Evolutionary conservation across 2,329 filamentous ascomycete species (phyloP).

Genomic region (Bipolaris oryzae): DNA sequence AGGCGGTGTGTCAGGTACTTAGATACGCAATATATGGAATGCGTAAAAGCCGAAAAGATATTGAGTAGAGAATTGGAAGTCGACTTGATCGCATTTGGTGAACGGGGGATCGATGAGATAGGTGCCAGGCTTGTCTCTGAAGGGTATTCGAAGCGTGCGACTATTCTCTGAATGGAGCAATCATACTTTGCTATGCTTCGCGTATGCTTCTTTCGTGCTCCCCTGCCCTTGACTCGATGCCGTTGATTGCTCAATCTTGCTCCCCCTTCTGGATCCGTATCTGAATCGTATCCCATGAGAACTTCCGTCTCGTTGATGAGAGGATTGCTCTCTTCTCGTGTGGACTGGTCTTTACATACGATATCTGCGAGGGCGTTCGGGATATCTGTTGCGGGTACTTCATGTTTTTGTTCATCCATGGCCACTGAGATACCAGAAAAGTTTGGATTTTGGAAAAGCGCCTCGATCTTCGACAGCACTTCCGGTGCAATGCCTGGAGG

Average conservation of each 20-base stretch:
- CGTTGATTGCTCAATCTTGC: background rate
- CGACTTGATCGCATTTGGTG: background rate
- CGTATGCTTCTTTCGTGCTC: background rate
- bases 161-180: background rate
- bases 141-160: too few relatives aligned
- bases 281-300: background rate
- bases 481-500: background rate
- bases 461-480: accelerated
- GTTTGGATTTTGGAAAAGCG: background rate
- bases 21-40: background rate
- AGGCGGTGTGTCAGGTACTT: background rate
- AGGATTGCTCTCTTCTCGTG: background rate
- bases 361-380: background rate
- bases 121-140: background rate
- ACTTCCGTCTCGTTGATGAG: background rate
- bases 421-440: too few relatives aligned
- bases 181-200: too few relatives aligned
- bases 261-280: background rate
- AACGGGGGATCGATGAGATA: background rate
- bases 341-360: background rate
- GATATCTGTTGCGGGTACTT: background rate
- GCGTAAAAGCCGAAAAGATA: background rate
- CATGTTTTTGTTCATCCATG: background rate
- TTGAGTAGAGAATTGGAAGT: background rate
- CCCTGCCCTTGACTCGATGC: background rate